These are phyloP conservation scores for Suillus bovinus DNA, from an alignment of 768 basidiomycete genomes.

Conservation along the genomic window DNA sequence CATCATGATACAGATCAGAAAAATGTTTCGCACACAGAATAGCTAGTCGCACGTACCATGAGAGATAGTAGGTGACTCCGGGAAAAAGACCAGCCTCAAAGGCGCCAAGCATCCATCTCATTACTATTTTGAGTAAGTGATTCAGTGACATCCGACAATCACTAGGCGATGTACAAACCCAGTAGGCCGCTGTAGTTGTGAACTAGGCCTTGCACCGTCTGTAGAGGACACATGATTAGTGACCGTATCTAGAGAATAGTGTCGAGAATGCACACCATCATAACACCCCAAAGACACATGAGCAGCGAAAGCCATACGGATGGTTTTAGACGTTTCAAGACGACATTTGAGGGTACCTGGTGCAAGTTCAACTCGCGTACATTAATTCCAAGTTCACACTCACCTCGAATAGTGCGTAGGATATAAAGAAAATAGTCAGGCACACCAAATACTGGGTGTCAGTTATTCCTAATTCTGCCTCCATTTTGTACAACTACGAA, in stretches of 20 bases:
- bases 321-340: constrained; percentile 71
- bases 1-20: constrained; percentile 34
- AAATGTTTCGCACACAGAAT: not conserved
- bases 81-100: constrained; percentile 55
- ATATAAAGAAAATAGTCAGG: constrained; percentile 60
- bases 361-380: not conserved
- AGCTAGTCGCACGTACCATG: constrained; percentile 49
- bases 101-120: constrained; percentile 71
- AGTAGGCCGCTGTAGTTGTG: constrained; percentile 69
- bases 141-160: not conserved
- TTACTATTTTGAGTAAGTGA: constrained; percentile 38
- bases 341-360: constrained; percentile 69
- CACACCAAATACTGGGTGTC: constrained; percentile 66
- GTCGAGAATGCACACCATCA: constrained; percentile 53
- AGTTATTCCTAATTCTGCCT: constrained; percentile 55
- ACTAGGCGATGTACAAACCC: constrained; percentile 39
- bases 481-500: constrained; percentile 62
- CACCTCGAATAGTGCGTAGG: constrained; percentile 73
- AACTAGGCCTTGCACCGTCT: constrained; percentile 76
- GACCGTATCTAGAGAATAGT: no score
- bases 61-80: constrained; percentile 69
- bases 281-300: constrained; percentile 75
- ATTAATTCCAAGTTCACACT: constrained; percentile 7
- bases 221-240: constrained; percentile 14
- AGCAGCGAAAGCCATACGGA: constrained; percentile 75